phyloP scores from a whole-genome alignment of 805 yeast genomes.

The Saccharomycopsis capsularis region DNA sequence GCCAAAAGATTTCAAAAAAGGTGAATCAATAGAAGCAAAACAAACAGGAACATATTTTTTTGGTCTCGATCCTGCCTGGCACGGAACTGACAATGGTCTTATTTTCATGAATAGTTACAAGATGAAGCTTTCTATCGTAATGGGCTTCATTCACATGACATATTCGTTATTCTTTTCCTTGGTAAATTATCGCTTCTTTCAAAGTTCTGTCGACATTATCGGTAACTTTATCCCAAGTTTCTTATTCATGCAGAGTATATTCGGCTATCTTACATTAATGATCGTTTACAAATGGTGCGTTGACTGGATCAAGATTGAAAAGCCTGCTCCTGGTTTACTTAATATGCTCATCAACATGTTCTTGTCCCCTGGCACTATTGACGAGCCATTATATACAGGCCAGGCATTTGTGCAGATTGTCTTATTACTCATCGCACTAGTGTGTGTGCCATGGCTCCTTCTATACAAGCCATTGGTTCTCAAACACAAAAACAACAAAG shows the following conservation, averaged over 20 bases:
- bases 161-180: conserved; percentile 64
- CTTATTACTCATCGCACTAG: conserved; percentile 49
- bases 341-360: conserved; percentile 75
- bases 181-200: conserved; percentile 52
- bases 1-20: conserved; percentile 45
- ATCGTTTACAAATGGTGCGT: conserved; percentile 69
- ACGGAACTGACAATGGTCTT: conserved; percentile 68
- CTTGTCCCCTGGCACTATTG: conserved; percentile 62
- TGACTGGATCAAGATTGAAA: conserved; percentile 58
- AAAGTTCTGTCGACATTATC: conserved; percentile 54
- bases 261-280: conserved; percentile 61
- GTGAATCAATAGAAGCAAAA: conserved; percentile 42
- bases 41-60: conserved; percentile 48
- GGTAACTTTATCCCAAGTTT: conserved; percentile 73
- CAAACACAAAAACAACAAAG: conserved; percentile 45
- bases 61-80: conserved; percentile 73
- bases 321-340: conserved; percentile 64
- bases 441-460: conserved; percentile 72
- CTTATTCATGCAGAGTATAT: conserved; percentile 67
- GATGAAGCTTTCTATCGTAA: conserved; percentile 67
- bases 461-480: conserved; percentile 60
- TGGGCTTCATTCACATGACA: conserved; percentile 73
- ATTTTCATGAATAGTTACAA: conserved; percentile 67
- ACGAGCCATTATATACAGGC: conserved; percentile 57
- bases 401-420: conserved; percentile 56